phyloP scores from a whole-genome alignment of 495 filamentous ascomycete species.

The Viridothelium virens region DNA sequence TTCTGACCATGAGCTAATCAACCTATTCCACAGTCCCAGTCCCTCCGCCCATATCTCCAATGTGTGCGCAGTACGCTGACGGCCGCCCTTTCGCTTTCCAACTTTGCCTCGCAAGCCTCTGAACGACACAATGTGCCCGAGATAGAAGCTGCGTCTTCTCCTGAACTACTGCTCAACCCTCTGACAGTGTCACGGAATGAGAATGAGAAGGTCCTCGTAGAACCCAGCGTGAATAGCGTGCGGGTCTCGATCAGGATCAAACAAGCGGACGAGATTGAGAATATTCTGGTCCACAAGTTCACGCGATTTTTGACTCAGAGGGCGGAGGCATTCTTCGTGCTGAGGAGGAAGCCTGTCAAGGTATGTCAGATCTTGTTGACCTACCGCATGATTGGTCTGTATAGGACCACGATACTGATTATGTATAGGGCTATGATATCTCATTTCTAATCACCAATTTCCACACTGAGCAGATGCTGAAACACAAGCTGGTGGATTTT shows the following conservation, averaged over 20 bases:
- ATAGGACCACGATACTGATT: background rate
- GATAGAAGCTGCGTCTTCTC: slow-evolving; percentile 84
- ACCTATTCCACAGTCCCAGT: slow-evolving; percentile 64
- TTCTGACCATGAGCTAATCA: background rate
- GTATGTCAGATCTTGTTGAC: slow-evolving; percentile 38
- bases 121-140: slow-evolving; percentile 98
- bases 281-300: slow-evolving; percentile 96
- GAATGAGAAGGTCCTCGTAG: slow-evolving; percentile 87
- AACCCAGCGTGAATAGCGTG: slow-evolving; percentile 92
- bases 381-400: background rate
- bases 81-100: slow-evolving; percentile 86
- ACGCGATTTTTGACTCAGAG: slow-evolving; percentile 91
- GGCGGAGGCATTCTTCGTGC: slow-evolving; percentile 95
- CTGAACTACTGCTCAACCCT: slow-evolving; percentile 91
- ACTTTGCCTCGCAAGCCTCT: slow-evolving; percentile 93
- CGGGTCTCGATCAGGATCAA: slow-evolving; percentile 96
- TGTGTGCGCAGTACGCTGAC: slow-evolving; percentile 90
- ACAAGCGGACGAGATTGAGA: slow-evolving; percentile 97
- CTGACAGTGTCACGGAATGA: slow-evolving; percentile 84
- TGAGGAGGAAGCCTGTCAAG: slow-evolving; percentile 91
- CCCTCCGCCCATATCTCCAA: slow-evolving; percentile 92
- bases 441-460: slow-evolving; percentile 97
- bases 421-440: slow-evolving; percentile 83
- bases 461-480: slow-evolving; percentile 96
- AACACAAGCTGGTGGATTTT: slow-evolving; percentile 97